Evolutionary conservation across 2,329 filamentous ascomycete species (phyloP), one percentile per base, ranked within the genome.

Genomic region (Ceratocystis ficicola): DNA sequence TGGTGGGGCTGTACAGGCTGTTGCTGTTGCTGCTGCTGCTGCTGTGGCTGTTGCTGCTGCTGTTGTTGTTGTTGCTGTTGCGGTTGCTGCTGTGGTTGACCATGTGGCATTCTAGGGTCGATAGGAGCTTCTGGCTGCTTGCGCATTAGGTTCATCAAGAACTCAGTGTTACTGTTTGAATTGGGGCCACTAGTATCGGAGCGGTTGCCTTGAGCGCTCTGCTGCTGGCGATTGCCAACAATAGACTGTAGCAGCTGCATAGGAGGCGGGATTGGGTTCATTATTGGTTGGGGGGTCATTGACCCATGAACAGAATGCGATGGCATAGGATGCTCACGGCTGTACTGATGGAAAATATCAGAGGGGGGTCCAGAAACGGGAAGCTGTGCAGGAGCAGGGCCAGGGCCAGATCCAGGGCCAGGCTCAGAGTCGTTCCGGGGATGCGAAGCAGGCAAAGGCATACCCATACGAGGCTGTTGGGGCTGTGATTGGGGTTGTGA

Each of bases 111-210:
- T 61, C 79, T 72, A 66, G 85, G 83, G 44, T 77, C 76, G 68
- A 79, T 76, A 48, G 80, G 79, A 5, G 76, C 73, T 32, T 84
- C 81, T 0, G 80, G 77, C 2, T 75, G 77, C 0, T 72, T 73
- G 67, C 81, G 79, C 89, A 96, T 94, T 36, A 96, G 80, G 68
- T 86, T 88, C 75, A 95, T 89, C 62, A 96, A 77, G 73, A 94
- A 92, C 69, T 95, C 88, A n/a, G 87, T 84, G 70, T 93, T 89
- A 70, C 80, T 83, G 73, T 82, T 86, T 72, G 52, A 65, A 22
- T 25, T 52, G 15, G 48, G 10, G 28, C 61, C 64, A n/a, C 52
- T 44, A 20, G 63, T 30, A 17, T 68, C 66, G 17, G 65, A 44
- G 8, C 64, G 67, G 28, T 62, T 66, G 5, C 57, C 57, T 32